These are phyloP conservation scores for Epichloe gansuensis DNA, from an alignment of 2,329 filamentous ascomycete genomes.

Conservation along the genomic window DNA sequence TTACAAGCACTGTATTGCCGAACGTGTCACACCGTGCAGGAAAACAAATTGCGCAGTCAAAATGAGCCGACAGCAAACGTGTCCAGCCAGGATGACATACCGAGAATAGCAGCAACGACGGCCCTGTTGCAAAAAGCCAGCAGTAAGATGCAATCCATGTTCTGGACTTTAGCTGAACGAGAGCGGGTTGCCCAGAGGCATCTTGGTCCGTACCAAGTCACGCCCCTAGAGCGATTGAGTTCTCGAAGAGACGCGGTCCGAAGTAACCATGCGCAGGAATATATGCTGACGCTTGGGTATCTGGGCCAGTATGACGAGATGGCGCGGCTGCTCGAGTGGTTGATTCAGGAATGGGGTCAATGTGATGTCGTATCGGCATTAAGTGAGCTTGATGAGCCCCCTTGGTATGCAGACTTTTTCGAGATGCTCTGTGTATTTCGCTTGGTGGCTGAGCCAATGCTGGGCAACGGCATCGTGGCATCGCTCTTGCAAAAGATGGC, in stretches of 20 bases:
- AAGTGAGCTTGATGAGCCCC: conserved; percentile 21
- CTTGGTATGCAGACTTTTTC: conserved; percentile 21
- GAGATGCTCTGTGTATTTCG: conserved; percentile 35
- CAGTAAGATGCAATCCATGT: conserved; percentile 16
- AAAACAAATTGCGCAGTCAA: neutral
- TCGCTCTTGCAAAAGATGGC: conserved; percentile 19
- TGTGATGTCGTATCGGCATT: conserved; percentile 23
- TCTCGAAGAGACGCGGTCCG: conserved; percentile 21
- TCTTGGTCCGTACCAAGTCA: conserved; percentile 12
- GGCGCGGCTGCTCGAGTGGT: conserved; percentile 45
- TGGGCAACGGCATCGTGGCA: conserved; percentile 20
- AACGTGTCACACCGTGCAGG: too few relatives aligned
- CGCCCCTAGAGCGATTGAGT: conserved; percentile 21
- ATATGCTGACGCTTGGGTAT: conserved; percentile 51
- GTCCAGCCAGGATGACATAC: neutral
- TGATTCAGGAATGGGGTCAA: conserved; percentile 34
- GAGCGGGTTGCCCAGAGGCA: conserved; percentile 13
- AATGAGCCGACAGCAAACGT: too few relatives aligned
- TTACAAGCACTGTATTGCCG: neutral
- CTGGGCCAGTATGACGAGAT: conserved; percentile 49
- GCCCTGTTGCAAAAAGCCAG: conserved; percentile 12
- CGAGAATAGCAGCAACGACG: neutral
- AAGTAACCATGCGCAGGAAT: conserved; percentile 36
- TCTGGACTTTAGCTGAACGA: conserved; percentile 13
- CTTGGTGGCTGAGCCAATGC: conserved; percentile 32